Percentiles rank a stretch among this genome's conserved stretches.
These are phyloP conservation scores for Pythium folliculosum DNA, from an alignment of 352 stramenopile genomes.

Conservation along the genomic window DNA sequence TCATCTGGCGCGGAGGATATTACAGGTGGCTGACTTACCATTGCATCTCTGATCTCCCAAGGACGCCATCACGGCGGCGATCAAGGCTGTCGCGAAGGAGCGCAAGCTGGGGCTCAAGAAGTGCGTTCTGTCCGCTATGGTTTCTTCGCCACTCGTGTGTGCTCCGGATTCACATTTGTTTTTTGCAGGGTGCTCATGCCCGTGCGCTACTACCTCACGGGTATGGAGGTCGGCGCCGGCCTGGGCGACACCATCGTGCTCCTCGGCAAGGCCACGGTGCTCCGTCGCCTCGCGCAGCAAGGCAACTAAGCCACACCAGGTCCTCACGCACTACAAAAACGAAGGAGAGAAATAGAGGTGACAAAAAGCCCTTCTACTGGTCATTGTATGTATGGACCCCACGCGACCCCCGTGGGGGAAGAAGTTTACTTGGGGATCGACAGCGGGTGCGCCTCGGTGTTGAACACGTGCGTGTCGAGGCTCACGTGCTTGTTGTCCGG, in stretches of 20 bases:
- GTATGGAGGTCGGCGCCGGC: conserved; percentile 83
- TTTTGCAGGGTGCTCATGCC: conserved; percentile 81
- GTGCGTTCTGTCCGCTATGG: conserved; percentile 31
- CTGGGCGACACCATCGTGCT: conserved; percentile 84
- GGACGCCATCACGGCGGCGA: conserved; percentile 74
- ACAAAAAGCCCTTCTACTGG: background rate
- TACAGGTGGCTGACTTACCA: background rate
- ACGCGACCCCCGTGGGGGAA: background rate
- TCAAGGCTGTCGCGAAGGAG: conserved; percentile 78
- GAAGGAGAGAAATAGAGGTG: background rate
- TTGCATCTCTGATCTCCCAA: conserved; percentile 23
- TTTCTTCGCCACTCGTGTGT: background rate
- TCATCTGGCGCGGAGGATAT: background rate
- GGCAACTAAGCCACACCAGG: background rate
- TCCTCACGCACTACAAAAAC: background rate
- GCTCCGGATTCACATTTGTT: background rate
- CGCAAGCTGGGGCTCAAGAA: conserved; percentile 81
- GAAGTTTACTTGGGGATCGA: conserved; percentile 23
- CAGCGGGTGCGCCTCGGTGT: conserved; percentile 95
- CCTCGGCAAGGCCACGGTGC: conserved; percentile 58
- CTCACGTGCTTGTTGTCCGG: conserved; percentile 70
- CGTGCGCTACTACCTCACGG: conserved; percentile 84
- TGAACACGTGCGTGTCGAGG: conserved; percentile 95
- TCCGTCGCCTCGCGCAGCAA: conserved; percentile 35
- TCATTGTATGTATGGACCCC: no score